These are phyloP conservation scores for Xylariaceae sp. DNA, from an alignment of 2,329 filamentous ascomycete species.

Conservation along the genomic window DNA sequence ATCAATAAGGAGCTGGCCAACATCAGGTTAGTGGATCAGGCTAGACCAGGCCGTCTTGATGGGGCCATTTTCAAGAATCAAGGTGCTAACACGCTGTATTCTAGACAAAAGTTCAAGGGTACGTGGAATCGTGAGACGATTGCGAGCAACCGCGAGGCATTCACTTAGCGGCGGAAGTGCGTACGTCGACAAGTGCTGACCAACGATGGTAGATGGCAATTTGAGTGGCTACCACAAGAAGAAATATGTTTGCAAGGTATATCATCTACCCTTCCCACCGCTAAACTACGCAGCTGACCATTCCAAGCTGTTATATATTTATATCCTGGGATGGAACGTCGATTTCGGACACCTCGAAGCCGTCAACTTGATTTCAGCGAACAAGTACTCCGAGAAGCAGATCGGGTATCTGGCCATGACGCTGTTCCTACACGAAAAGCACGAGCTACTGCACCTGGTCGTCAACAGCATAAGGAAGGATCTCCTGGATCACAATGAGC, in stretches of 20 bases:
- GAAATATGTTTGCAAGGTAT: constrained; percentile 98
- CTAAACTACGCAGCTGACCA: constrained; percentile 5
- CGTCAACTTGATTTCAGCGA: constrained; percentile 93
- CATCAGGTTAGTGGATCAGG: constrained; percentile 62
- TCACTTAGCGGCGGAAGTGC: too few relatives aligned
- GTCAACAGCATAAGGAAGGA: constrained; percentile 99
- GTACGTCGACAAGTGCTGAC: constrained; percentile 14
- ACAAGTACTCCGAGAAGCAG: constrained; percentile 98
- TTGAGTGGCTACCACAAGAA: constrained; percentile 98
- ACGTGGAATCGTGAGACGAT: constrained; percentile 19
- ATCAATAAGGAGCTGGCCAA: constrained; percentile 99
- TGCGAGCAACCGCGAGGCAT: constrained; percentile 1
- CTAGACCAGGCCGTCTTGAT: not conserved
- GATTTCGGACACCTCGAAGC: constrained; percentile 98
- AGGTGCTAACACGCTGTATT: constrained; percentile 11
- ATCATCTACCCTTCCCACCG: constrained; percentile 1
- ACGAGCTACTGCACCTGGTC: constrained; percentile 90
- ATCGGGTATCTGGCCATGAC: constrained; percentile 98
- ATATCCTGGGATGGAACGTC: constrained; percentile 97
- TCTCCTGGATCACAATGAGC: constrained; percentile 85
- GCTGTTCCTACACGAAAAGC: constrained; percentile 91
- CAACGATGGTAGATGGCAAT: constrained; percentile 57
- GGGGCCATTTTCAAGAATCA: constrained; percentile 1
- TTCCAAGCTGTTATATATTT: constrained; percentile 86
- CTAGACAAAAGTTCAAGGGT: constrained; percentile 88